Conservation (phyloP, 2,329 filamentous ascomycete species). For the Epichloe bromicola region DNA sequence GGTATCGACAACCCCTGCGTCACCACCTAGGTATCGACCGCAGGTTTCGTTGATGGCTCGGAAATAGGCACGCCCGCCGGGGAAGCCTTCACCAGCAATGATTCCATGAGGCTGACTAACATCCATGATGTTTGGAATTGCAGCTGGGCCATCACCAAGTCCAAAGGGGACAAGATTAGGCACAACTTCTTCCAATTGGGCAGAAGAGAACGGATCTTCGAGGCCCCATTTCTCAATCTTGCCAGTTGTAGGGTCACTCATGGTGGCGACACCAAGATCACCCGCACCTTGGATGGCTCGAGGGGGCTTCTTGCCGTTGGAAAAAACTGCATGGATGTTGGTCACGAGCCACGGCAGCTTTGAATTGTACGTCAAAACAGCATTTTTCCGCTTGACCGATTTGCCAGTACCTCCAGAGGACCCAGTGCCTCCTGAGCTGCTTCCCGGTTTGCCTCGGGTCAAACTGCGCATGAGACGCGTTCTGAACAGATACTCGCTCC, state of each 20-base stretch:
- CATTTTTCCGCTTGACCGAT: constrained; percentile 52
- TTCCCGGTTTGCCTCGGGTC: constrained; percentile 64
- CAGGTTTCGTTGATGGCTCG: constrained; percentile 61
- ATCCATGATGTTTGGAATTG: constrained; percentile 77
- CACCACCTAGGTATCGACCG: constrained; percentile 58
- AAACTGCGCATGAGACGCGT: constrained; percentile 75
- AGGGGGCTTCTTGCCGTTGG: constrained; percentile 58
- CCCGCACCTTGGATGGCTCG: constrained; percentile 73
- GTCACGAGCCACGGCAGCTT: constrained; percentile 69
- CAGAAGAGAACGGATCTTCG: constrained; percentile 59
- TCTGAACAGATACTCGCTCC: constrained; percentile 85
- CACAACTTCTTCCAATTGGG: constrained; percentile 66
- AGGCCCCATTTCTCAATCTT: constrained; percentile 75
- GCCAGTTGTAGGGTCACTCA: constrained; percentile 64
- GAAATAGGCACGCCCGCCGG: constrained; percentile 69
- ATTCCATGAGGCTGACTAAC: constrained; percentile 76
- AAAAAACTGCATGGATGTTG: constrained; percentile 65
- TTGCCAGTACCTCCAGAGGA: constrained; percentile 34
- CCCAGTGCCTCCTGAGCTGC: constrained; percentile 37
- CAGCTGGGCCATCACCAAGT: constrained; percentile 64
- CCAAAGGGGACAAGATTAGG: constrained; percentile 66
- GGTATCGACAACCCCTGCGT: constrained; percentile 46
- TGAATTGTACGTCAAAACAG: constrained; percentile 75
- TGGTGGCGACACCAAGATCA: constrained; percentile 64
- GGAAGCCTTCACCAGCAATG: constrained; percentile 74